These are phyloP conservation scores for Beauveria medogensis DNA, from an alignment of 2,329 filamentous ascomycete species.

Conservation along the genomic window DNA sequence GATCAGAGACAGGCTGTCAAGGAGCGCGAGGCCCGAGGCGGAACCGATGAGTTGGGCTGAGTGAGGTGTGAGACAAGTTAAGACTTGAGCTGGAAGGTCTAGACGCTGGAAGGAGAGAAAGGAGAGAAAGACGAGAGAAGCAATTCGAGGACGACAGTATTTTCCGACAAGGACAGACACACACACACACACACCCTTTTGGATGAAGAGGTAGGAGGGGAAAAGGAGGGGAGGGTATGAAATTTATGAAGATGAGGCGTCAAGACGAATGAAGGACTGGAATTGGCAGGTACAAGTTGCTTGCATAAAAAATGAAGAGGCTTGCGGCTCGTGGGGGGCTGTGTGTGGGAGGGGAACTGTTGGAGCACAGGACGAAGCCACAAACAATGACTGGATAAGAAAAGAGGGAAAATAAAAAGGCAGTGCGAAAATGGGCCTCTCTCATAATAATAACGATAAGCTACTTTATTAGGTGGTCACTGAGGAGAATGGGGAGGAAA, in stretches of 20 bases:
- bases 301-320: background rate
- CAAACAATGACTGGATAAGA: conserved; percentile 4
- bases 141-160: background rate
- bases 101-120: background rate
- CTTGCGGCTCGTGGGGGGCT: background rate
- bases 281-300: conserved; percentile 2
- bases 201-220: background rate
- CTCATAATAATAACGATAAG: background rate
- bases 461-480: background rate
- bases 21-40: background rate
- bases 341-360: conserved; percentile 10
- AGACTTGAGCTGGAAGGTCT: background rate
- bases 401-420: background rate
- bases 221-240: background rate
- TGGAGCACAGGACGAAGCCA: conserved; percentile 16
- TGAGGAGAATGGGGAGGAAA: background rate
- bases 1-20: background rate
- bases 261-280: conserved; percentile 4
- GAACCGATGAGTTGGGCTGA: background rate
- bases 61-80: background rate
- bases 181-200: background rate
- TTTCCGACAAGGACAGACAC: background rate
- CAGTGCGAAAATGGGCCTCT: background rate
- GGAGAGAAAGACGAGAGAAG: background rate
- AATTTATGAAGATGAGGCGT: background rate